These are phyloP conservation scores for Rhodomyrtus psidioides DNA, from an alignment of 441 rosid species.

Conservation along the genomic window DNA sequence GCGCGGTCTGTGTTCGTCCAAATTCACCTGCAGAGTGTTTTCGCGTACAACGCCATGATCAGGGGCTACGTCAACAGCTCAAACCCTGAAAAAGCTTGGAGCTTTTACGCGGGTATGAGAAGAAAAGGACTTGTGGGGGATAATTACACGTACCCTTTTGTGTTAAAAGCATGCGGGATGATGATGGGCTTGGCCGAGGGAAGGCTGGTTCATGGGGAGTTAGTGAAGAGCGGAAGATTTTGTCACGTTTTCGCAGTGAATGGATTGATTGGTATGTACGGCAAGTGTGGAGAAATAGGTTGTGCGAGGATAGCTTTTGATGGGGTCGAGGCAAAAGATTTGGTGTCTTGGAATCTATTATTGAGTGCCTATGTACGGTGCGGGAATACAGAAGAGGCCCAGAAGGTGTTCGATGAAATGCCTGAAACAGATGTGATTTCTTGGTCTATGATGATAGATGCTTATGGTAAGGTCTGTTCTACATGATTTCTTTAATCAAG, in stretches of 20 bases:
- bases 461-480: conserved; percentile 18
- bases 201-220: conserved; percentile 15
- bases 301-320: conserved; percentile 17
- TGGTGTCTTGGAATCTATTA: conserved; percentile 20
- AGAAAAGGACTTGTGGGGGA: conserved; percentile 10
- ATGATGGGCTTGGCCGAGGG: conserved; percentile 14
- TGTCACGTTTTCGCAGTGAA: conserved; percentile 16
- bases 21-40: conserved; percentile 4
- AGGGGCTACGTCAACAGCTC: conserved; percentile 6
- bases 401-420: conserved; percentile 24
- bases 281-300: conserved; percentile 12
- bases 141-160: conserved; percentile 17
- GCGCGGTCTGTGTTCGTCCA: conserved; percentile 11
- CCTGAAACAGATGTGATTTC: conserved; percentile 13
- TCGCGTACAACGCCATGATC: conserved; percentile 18
- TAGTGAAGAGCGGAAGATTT: conserved; percentile 15
- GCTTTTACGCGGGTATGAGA: conserved; percentile 10
- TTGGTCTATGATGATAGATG: conserved; percentile 24
- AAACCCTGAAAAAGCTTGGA: conserved; percentile 6
- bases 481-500: background rate
- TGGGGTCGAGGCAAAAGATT: conserved; percentile 9
- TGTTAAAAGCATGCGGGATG: conserved; percentile 22
- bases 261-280: conserved; percentile 28
- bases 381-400: conserved; percentile 11
- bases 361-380: conserved; percentile 2